These are phyloP conservation scores for Evernia prunastri DNA, from an alignment of 495 filamentous ascomycete genomes.

Conservation along the genomic window DNA sequence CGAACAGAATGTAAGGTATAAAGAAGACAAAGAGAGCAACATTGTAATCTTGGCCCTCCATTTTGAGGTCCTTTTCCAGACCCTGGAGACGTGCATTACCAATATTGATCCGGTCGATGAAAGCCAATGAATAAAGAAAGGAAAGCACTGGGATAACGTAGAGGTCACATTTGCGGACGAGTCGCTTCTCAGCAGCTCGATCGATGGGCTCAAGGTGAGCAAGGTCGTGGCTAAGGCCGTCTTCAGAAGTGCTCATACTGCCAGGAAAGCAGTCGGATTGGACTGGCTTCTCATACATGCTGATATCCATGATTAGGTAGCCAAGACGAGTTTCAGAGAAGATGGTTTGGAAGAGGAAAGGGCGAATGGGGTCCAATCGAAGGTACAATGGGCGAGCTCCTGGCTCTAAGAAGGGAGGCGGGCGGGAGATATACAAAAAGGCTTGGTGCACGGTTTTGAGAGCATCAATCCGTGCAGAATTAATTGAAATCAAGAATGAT, in stretches of 20 bases:
- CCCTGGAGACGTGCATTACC: conserved; percentile 59
- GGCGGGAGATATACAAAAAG: not conserved
- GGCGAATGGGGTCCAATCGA: not conserved
- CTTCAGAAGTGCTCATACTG: conserved; percentile 11
- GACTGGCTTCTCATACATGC: conserved; percentile 11
- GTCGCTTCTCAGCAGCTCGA: conserved; percentile 31
- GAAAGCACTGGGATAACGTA: conserved; percentile 38
- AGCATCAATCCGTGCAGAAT: not conserved
- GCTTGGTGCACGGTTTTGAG: not conserved
- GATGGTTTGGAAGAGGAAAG: not conserved
- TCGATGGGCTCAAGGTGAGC: conserved; percentile 19
- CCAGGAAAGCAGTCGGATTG: conserved; percentile 6
- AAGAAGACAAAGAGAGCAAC: conserved; percentile 61
- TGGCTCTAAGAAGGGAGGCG: not conserved
- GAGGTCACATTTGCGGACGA: conserved; percentile 38
- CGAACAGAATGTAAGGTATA: conserved; percentile 58
- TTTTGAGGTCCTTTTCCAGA: conserved; percentile 50
- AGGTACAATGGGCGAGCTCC: not conserved
- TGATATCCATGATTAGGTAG: conserved; percentile 8
- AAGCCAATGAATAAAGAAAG: conserved; percentile 39
- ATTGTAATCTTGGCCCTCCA: conserved; percentile 52
- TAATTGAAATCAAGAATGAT: not conserved
- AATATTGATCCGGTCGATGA: conserved; percentile 50
- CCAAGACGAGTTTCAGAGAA: too few species aligned
- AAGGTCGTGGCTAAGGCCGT: conserved; percentile 7